A percentile compares a stretch with the other conserved stretches of the same genome.
Evolutionary conservation across 2,329 filamentous ascomycete species (phyloP).

Genomic region (Microcyclosporella mali): DNA sequence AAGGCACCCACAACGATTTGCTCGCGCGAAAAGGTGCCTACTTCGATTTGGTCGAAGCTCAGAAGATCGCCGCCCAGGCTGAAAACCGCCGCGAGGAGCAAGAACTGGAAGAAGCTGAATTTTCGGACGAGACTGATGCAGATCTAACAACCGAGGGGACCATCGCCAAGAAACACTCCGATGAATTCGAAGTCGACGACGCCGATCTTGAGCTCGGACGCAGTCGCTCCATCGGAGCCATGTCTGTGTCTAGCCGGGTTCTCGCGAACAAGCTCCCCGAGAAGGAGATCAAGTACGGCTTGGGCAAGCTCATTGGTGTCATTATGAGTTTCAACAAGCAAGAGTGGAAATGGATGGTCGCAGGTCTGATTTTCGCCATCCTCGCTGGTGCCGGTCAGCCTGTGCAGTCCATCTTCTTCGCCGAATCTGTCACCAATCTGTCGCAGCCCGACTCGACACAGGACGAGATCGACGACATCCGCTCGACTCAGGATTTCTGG

Average conservation of each 20-base stretch:
- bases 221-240: slow-evolving; percentile 39
- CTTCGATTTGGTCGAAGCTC: slow-evolving; percentile 77
- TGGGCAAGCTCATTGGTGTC: slow-evolving; percentile 72
- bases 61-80: slow-evolving; percentile 63
- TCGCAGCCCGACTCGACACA: slow-evolving; percentile 44
- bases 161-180: slow-evolving; percentile 13
- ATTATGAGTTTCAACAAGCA: slow-evolving; percentile 71
- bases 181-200: slow-evolving; percentile 46
- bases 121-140: slow-evolving; percentile 25
- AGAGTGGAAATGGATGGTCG: slow-evolving; percentile 65
- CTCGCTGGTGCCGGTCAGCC: slow-evolving; percentile 79
- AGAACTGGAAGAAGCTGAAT: slow-evolving; percentile 22
- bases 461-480: slow-evolving; percentile 51
- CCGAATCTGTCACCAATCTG: slow-evolving; percentile 74
- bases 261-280: slow-evolving; percentile 46
- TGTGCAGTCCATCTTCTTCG: slow-evolving; percentile 72
- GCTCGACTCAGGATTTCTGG: slow-evolving; percentile 76
- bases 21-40: slow-evolving; percentile 68
- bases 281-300: slow-evolving; percentile 50
- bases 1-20: slow-evolving; percentile 79
- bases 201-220: slow-evolving; percentile 57
- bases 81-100: slow-evolving; percentile 50
- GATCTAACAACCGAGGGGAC: slow-evolving; percentile 18
- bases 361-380: slow-evolving; percentile 66
- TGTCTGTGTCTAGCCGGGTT: slow-evolving; percentile 62